Percentiles rank a stretch among this genome's conserved stretches.
These are phyloP conservation scores for Typha latifolia DNA, from an alignment of 176 grass and related monocot genomes.

Conservation along the genomic window DNA sequence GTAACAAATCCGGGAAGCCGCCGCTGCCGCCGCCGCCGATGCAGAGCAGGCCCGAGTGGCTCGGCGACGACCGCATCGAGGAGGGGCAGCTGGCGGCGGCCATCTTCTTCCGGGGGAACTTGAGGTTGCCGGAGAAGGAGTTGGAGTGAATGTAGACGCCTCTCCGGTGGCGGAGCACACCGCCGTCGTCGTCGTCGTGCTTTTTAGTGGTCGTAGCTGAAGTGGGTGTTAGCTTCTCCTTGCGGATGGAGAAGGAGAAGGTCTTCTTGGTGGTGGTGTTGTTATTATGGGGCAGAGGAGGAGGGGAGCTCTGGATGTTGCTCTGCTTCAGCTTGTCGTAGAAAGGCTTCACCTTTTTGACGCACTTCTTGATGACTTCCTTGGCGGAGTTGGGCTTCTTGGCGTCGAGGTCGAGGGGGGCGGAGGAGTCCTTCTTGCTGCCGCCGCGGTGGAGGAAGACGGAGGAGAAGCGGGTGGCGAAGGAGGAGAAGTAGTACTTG, in stretches of 20 bases:
- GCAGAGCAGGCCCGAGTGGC: slow-evolving; percentile 75
- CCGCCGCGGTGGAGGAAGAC: slow-evolving; percentile 83
- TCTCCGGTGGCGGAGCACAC: slow-evolving; percentile 10
- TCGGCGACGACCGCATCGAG: slow-evolving; percentile 88
- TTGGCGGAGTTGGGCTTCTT: slow-evolving; percentile 17
- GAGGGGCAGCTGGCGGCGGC: slow-evolving; percentile 90
- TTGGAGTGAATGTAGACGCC: slow-evolving; percentile 33
- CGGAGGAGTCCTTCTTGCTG: slow-evolving; percentile 17
- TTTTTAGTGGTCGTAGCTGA: slow-evolving; percentile 6
- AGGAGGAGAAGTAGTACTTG: slow-evolving; percentile 48
- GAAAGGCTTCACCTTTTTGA: slow-evolving; percentile 90
- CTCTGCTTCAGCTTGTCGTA: slow-evolving; percentile 77
- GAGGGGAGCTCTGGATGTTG: background rate
- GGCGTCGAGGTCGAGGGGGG: background rate
- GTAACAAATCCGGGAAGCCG: slow-evolving; percentile 51
- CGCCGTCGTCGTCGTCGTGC: slow-evolving; percentile 9
- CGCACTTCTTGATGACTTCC: slow-evolving; percentile 94
- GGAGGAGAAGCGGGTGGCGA: slow-evolving; percentile 90
- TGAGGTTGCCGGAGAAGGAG: slow-evolving; percentile 93
- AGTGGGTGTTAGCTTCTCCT: slow-evolving; percentile 17
- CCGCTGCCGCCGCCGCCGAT: slow-evolving; percentile 36
- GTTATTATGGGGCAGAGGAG: background rate
- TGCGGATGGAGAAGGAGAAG: slow-evolving; percentile 93
- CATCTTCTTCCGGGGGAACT: slow-evolving; percentile 59
- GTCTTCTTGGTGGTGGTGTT: slow-evolving; percentile 50